A percentile compares a stretch with the other conserved stretches of the same genome.
These are phyloP conservation scores for Serendipita sp. DNA, from an alignment of 768 basidiomycete species.

Conservation along the genomic window DNA sequence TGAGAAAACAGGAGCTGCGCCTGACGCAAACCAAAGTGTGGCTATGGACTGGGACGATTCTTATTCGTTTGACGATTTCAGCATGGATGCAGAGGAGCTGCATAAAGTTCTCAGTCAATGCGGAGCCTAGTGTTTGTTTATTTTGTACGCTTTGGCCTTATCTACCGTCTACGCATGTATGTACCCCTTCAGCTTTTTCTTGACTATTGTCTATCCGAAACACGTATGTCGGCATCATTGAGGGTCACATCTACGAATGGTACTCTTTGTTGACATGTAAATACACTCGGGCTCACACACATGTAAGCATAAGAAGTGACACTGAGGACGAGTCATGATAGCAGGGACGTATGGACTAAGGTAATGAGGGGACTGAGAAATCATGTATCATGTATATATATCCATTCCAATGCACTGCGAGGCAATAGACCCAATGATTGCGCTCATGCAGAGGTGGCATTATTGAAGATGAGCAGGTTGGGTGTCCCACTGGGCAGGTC, in stretches of 20 bases:
- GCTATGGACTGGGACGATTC: not conserved
- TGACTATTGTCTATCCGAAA: no score
- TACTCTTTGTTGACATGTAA: no score
- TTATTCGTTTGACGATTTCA: not conserved
- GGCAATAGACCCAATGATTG: no score
- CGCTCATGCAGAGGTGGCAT: conserved; percentile 26
- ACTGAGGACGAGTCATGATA: not conserved
- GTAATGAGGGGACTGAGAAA: not conserved
- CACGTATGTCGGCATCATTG: not conserved
- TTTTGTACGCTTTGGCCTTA: not conserved
- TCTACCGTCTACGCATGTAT: not conserved
- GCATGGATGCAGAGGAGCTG: not conserved
- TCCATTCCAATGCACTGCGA: not conserved
- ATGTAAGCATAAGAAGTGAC: no score
- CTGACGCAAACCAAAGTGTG: no score
- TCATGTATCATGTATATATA: not conserved
- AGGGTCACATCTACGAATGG: not conserved
- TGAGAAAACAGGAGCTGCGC: not conserved
- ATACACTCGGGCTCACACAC: no score
- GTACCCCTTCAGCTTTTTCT: not conserved
- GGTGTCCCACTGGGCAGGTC: conserved; percentile 37
- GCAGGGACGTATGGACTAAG: not conserved
- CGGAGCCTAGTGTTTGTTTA: not conserved
- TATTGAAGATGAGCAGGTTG: conserved; percentile 72
- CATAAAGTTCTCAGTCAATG: not conserved